phyloP scores from a whole-genome alignment of 495 filamentous ascomycete species.

The Penicilliopsis zonata region DNA sequence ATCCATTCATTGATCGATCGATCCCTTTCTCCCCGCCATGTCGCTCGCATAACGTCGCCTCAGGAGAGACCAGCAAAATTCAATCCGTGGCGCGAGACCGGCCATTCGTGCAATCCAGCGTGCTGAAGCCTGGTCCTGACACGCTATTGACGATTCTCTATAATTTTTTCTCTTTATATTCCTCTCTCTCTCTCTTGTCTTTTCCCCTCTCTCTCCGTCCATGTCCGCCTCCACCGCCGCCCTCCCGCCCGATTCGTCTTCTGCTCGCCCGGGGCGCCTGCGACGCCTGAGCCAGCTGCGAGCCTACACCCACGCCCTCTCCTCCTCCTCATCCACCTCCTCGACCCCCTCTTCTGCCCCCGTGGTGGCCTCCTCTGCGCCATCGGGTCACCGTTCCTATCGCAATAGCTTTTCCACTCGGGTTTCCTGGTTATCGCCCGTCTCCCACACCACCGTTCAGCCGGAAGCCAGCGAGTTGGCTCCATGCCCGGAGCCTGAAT shows the following conservation, averaged over 20 bases:
- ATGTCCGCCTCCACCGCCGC: slow-evolving; percentile 31
- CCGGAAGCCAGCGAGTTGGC: slow-evolving; percentile 14
- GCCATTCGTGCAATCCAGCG: no score
- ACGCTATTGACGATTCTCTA: no score
- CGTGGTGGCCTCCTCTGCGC: no score
- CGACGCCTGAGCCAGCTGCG: slow-evolving; percentile 65
- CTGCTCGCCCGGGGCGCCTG: slow-evolving; percentile 45
- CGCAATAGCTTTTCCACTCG: slow-evolving; percentile 25
- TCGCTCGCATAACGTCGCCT: no score
- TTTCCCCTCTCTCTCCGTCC: slow-evolving; percentile 2
- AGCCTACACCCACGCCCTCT: slow-evolving; percentile 56
- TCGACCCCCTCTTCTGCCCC: no score
- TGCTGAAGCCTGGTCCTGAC: background rate
- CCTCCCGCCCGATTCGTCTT: slow-evolving; percentile 14
- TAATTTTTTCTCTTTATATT: slow-evolving; percentile 2
- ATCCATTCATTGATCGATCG: no score
- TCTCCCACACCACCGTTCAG: slow-evolving; percentile 6
- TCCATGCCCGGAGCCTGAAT: slow-evolving; percentile 26
- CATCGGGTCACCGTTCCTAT: slow-evolving; percentile 12
- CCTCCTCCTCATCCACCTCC: slow-evolving; percentile 34
- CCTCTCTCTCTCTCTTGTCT: slow-evolving; percentile 1
- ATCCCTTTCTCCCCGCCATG: no score
- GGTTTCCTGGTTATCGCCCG: slow-evolving; percentile 24
- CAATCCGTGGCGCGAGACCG: no score
- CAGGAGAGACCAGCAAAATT: no score